Conservation (phyloP, 2,329 filamentous ascomycete species). For the Aspergillus texensis region DNA sequence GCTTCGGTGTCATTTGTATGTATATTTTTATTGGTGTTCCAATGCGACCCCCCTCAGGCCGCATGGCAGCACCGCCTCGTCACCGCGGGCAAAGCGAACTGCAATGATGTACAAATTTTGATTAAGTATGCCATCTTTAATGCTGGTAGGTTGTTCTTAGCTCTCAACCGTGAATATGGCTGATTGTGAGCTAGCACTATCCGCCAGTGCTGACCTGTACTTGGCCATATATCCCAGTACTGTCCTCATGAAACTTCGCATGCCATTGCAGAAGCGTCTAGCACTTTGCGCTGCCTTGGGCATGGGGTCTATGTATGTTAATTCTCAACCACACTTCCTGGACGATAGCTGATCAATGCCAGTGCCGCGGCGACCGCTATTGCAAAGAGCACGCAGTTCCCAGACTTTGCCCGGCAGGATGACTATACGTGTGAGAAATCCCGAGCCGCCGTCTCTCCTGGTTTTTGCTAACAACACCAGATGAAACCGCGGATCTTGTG, state of each 20-base stretch:
- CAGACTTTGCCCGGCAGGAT: constrained; percentile 25
- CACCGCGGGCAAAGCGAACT: constrained; percentile 36
- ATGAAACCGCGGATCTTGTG: constrained; percentile 46
- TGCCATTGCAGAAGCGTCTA: constrained; percentile 34
- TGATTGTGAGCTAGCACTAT: constrained; percentile 24
- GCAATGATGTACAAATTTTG: constrained; percentile 39
- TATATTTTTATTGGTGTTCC: constrained; percentile 47
- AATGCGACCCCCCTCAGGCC: constrained; percentile 44
- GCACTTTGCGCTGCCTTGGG: constrained; percentile 32
- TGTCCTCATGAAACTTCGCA: constrained; percentile 36
- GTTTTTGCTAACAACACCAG: constrained; percentile 15
- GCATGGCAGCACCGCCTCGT: constrained; percentile 41
- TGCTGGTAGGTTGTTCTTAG: constrained; percentile 35
- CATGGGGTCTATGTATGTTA: constrained; percentile 34
- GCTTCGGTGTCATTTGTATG: constrained; percentile 36
- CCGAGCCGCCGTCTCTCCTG: no score
- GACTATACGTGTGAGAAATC: constrained; percentile 33
- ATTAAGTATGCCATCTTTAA: constrained; percentile 46
- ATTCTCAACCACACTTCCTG: neutral
- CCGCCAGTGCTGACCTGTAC: constrained; percentile 36
- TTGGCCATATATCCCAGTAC: constrained; percentile 37
- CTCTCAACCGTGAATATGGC: no score
- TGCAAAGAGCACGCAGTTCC: constrained; percentile 35
- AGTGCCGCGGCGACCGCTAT: constrained; percentile 38
- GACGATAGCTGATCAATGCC: neutral